Evolutionary conservation across 495 filamentous ascomycete genomes (phyloP), one percentile per base, ranked within the genome.

Genomic region (Bryoglossum gracile): DNA sequence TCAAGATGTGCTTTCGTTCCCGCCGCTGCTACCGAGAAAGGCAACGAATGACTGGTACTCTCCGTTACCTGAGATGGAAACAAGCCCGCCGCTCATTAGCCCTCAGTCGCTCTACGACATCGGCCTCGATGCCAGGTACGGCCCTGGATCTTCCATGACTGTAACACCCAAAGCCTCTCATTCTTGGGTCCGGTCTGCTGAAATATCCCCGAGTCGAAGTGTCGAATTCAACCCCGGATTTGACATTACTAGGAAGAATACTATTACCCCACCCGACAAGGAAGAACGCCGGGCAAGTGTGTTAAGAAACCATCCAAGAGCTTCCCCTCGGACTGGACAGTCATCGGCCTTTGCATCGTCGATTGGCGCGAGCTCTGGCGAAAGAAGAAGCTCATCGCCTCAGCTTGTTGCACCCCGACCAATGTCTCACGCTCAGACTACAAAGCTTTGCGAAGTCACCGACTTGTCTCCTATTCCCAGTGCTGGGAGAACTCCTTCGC

Each of bases 1-100:
- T 3, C 22, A 38, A 18, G 55, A 58, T 46, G 55, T 58, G 23
- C 26, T 54, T 0, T 58, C 55, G 3, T 58, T 58, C 39, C 55
- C 55, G 10, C 36, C 55, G 4, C 22, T 59, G 14, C 23, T 40
- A 3, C 21, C 38, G 3, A 44, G 56, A 33, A 54, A 53, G 24
- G 35, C 24, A 2, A 53, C 56, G 2, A 44, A 18, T 14, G 56
- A 59, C 28, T 55, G 56, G 56, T 36, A 23, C 21, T 49, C 48
- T 8, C 56, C 56, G 6, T 41, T 59, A 10, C 56, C 52, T n/a
- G 48, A 39, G 13, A 55, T 59, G 2, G 45, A 50, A 35, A 36
- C 30, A 19, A 8, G 22, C 0, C 28, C 46, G 8, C 44, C 33
- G n/a, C 33, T 28, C 1, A 1, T 13, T 8, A 43, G 13, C 19